Base-by-base conservation (phyloP, 2,329 filamentous ascomycete species). In the Magnaporthiopsis incrustans region DNA sequence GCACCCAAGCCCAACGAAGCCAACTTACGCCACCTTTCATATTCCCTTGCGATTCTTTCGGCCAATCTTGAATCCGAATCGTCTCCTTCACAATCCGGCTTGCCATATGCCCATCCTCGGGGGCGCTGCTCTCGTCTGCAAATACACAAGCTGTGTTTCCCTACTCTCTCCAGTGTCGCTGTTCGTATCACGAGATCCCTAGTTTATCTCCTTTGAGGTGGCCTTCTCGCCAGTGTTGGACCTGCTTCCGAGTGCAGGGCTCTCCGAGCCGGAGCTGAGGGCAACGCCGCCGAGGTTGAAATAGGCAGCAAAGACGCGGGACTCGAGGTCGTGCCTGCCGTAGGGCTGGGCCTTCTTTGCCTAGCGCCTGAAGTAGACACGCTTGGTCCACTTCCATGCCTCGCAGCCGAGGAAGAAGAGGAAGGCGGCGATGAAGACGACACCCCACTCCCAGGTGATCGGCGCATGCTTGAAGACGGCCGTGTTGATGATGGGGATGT, bases 361-460 rank as follows among this genome's bases (percentile, higher is more conserved):
- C 22, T 18, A 2, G 18, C 58, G 33, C 27, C 32, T 27, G 58
- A 64, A 64, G 56, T 61, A 67, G 33, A 67, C 65, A 18, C 81
- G 73, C 75, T 84, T 84, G 15, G 66, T 71, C 72, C 74, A 80
- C 69, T 83, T 83, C 79, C 80, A 84, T 6, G 69, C 64, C 70
- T 84, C 81, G 5, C 81, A 73, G 32, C 81, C 81, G 0, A 74
- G 65, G 67, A 84, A 81, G 73, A 83, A 84, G 15, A 83, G 66
- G 2, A 78, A 66, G 0, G 78, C 73, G 3, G 72, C 75, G 56
- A 81, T 69, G 64, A 82, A 78, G 2, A 81, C 77, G 53, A 83
- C 76, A 0, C 71, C 79, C 81, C 80, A 84, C 68, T 83, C 81
- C 81, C 81, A 83, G 32, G 71, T 74, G 61, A 83, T 82, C 5